Conservation (phyloP, 176 grass and related monocot genomes). For the Aegilops bicornis region DNA sequence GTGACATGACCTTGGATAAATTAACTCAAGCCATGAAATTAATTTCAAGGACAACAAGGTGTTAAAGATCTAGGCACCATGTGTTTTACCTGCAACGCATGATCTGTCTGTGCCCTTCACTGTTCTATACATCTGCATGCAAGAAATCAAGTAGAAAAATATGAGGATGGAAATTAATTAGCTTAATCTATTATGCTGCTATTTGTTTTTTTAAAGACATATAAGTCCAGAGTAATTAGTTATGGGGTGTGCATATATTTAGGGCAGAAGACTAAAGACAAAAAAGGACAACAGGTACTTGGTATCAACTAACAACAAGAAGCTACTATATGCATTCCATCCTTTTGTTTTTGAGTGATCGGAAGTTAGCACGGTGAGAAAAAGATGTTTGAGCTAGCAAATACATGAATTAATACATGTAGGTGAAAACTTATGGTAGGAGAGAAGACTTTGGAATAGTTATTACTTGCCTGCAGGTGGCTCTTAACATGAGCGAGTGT, state of each 20-base stretch:
- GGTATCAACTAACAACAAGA: slow-evolving; percentile 22
- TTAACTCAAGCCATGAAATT: slow-evolving; percentile 3
- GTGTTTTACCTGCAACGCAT: slow-evolving; percentile 49
- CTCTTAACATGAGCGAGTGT: slow-evolving; percentile 99
- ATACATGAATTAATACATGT: not conserved
- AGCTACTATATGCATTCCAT: not conserved
- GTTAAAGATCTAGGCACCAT: slow-evolving; percentile 40
- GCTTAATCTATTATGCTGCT: not conserved
- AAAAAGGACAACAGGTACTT: slow-evolving; percentile 24
- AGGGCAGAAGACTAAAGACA: not conserved
- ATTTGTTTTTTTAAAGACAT: not conserved
- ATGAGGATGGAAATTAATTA: not conserved
- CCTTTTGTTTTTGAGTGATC: slow-evolving; percentile 11
- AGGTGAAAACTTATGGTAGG: slow-evolving; percentile 7
- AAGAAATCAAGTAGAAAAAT: slow-evolving; percentile 16
- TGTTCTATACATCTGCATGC: slow-evolving; percentile 99
- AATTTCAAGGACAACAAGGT: not conserved
- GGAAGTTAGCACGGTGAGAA: not conserved
- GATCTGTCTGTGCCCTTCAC: slow-evolving; percentile 90
- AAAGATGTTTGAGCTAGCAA: not conserved
- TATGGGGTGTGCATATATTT: slow-evolving; percentile 1
- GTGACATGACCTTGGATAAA: slow-evolving; percentile 31
- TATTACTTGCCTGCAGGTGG: slow-evolving; percentile 79
- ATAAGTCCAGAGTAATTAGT: not conserved
- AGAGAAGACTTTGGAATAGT: not conserved